Evolutionary conservation across 495 filamentous ascomycete species (phyloP), one percentile per base, ranked within the genome.

Genomic region (Cladorrhinum samala): DNA sequence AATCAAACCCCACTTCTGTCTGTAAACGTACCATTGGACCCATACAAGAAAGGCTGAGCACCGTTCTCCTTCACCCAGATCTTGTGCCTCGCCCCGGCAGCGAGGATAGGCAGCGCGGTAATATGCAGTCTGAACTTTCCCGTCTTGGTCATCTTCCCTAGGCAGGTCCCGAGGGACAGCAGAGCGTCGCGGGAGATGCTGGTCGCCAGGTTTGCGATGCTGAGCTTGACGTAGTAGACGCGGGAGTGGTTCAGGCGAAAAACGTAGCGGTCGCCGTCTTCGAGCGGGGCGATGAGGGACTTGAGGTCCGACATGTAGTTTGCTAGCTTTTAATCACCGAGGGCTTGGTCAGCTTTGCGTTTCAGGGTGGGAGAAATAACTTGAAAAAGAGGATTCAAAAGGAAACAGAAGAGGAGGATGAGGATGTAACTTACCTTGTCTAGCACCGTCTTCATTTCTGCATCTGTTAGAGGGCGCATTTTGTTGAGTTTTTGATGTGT

Each of bases 11-110:
- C 5, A 50, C 55, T 14, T 50, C n/a, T n/a, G 63, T 60, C n/a
- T n/a, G n/a, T n/a, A n/a, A n/a, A n/a, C n/a, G n/a, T n/a, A n/a
- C n/a, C 59, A 19, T 68, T 68, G 5, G 58, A 62, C 27, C 65
- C 93, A 70, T 98, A 98, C 13, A 95, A 72, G 68, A 89, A 95
- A 33, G 91, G 89, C 87, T 95, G 93, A 68, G 90, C 89, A 43
- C 94, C 93, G 72, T 99, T 99, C 19, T 83, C 71, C 70, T 94
- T 94, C 52, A 99, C 83, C 88, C 88, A 96, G 49, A 96, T 80
- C 79, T 96, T 96, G 68, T 93, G 89, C 27, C 95, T 77, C 19
- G 93, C 91, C 70, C 95, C 86, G 37, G 87, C 81, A 17, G 91
- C 86, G 54, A 99, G 83, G 49, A 95, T 80, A 56, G 89, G 85